Base-by-base conservation (phyloP, 495 filamentous ascomycete genomes). In the Podospora appendiculata region DNA sequence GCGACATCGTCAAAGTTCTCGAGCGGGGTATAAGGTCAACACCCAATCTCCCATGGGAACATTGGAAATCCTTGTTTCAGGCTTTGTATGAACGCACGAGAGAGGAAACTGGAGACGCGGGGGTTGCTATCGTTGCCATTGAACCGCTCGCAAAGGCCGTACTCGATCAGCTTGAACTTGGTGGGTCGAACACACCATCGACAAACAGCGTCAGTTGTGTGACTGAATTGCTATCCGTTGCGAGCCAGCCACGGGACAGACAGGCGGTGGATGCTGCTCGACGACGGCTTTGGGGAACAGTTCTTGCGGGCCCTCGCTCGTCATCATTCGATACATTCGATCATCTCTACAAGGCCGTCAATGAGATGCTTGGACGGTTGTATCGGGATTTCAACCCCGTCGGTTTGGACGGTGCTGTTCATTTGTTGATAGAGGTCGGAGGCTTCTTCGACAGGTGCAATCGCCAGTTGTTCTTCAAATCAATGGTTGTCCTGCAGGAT, bases 141-240 rank as follows among this genome's bases (percentile, higher is more conserved):
- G 89, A 91, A 51, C 89, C 88, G 9, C 62, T 95, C 17, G 80
- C 88, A 5, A 81, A 80, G 45, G 60, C 57, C 4, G 38, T 83
- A 1, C 45, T 66, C 8, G 67, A 75, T 8, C 49, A 58, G 45
- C 33, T 62, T 7, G 58, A 48, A 11, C 32, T 51, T n/a, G 17
- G 14, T 18, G 52, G 39, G 9, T 4, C 57, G 10, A 41, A 17
- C 4, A 16, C 7, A 38, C 25, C 19, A 11, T 41, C 54, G 10
- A 12, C 51, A 18, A 64, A 49, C 18, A 56, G 67, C 6, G 47
- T 79, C 11, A 63, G 62, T 45, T 59, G 53, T 39, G 53, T 67
- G 16, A 56, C 63, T 14, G 64, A 69, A 38, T 46, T 77, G 10
- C 34, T 75, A 10, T 59, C 66, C 10, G 58, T 59, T 14, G 70